Evolutionary conservation across 345 rosid species (phyloP), one percentile per base, ranked within the genome.

Genomic region (Conringia planisiliqua): DNA sequence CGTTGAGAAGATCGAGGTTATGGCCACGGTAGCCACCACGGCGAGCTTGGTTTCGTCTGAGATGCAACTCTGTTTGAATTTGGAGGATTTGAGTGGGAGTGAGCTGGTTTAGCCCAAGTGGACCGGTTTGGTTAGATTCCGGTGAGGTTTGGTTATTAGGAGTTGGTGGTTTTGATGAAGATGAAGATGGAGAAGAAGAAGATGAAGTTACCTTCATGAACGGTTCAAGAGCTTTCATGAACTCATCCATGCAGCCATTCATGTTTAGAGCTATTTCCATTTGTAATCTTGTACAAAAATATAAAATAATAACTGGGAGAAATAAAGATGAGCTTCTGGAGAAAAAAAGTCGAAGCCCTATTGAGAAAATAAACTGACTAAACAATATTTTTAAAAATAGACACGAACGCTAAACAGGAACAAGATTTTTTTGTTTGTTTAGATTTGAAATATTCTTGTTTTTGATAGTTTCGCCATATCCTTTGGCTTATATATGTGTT

Each of bases 1-100:
- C 81, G 22, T 85, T 59, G 33, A 87, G 86, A 18, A 30, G 26
- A 58, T 62, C 50, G 30, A 33, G 14, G 62, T 17, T 33, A 9
- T 57, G 22, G 62, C 24, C 62, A 27, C 35, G 52, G 63, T 26
- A 60, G 69, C 52, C 60, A 10, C 69, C 77, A 11, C 57, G 74
- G 68, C 72, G 77, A 77, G 72, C 1, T 47, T 70, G 71, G 52
- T 44, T 70, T 62, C 70, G 60, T 4, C 71, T 18, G 66, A 71
- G 72, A 20, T 35, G 32, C 70, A 90, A 30, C 62, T 93, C 86
- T 24, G 87, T 66, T 73, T 93, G 91, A 44, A 89, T 85, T 79
- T 86, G 90, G 7, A 80, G 88, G 78, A 93, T 86, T 78, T 92
- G 98, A 71, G 88, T 63, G 16, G 86, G 81, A 64, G 86, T 85